These are phyloP conservation scores for Ormosia emarginata DNA, from an alignment of 306 rosid genomes.

Conservation along the genomic window DNA sequence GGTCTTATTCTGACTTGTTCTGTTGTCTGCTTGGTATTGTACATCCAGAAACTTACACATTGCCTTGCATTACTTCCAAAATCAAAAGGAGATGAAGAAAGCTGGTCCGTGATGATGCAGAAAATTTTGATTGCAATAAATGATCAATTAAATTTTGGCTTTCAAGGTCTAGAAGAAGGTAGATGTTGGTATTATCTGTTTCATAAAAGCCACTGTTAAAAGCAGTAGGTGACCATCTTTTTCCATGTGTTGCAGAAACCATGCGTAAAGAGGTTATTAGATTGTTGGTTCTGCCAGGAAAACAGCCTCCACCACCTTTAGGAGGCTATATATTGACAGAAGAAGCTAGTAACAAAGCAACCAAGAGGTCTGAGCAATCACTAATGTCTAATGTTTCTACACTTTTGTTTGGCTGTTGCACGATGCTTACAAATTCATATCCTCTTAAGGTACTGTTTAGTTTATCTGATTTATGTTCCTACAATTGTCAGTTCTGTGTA, in stretches of 20 bases:
- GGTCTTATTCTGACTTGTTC: conserved; percentile 22
- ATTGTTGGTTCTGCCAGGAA: conserved; percentile 56
- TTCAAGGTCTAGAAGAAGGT: conserved; percentile 93
- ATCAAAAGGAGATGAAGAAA: conserved; percentile 77
- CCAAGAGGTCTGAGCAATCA: conserved; percentile 45
- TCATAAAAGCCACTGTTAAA: neutral
- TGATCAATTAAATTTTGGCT: conserved; percentile 56
- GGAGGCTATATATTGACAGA: conserved; percentile 48
- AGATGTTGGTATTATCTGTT: conserved; percentile 12
- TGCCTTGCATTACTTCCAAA: conserved; percentile 85
- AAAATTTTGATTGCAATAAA: conserved; percentile 61
- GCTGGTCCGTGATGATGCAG: conserved; percentile 77
- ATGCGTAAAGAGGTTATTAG: conserved; percentile 41
- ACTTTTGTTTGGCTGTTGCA: conserved; percentile 66
- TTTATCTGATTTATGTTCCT: conserved; percentile 1
- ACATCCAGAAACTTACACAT: conserved; percentile 70
- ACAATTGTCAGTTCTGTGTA: neutral
- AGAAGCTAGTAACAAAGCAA: conserved; percentile 33
- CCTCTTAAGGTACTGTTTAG: conserved; percentile 64
- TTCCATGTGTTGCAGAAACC: conserved; percentile 43
- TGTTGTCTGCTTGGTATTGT: conserved; percentile 28
- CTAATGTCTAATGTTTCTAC: conserved; percentile 45
- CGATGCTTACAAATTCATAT: conserved; percentile 70
- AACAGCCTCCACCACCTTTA: conserved; percentile 59
- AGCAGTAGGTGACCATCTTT: conserved; percentile 20